A percentile compares a stretch with the other conserved stretches of the same genome.
These are phyloP conservation scores for Silybum marianum DNA, from an alignment of 129 eudicot genomes.

Conservation along the genomic window DNA sequence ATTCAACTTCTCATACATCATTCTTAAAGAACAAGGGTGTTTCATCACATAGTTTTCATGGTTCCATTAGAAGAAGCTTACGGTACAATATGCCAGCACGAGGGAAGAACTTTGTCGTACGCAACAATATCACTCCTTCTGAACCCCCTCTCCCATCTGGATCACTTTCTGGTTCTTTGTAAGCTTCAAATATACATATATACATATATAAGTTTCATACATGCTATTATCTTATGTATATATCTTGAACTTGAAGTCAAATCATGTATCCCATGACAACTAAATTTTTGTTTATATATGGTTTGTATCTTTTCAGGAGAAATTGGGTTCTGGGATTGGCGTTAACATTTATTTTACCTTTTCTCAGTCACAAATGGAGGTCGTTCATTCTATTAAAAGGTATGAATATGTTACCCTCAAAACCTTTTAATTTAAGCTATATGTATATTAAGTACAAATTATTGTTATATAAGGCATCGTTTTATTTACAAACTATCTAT, in stretches of 20 bases:
- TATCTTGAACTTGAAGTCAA: not conserved
- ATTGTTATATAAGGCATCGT: too few species aligned
- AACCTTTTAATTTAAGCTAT: not conserved
- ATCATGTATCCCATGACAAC: not conserved
- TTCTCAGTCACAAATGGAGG: constrained; percentile 48
- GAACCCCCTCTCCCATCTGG: constrained; percentile 17
- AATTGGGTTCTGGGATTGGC: constrained; percentile 44
- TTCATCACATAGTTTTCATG: not conserved
- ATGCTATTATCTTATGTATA: not conserved
- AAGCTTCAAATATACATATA: not conserved
- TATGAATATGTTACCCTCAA: not conserved
- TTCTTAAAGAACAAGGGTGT: not conserved
- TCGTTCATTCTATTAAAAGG: constrained; percentile 8
- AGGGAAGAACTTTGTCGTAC: not conserved
- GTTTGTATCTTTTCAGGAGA: constrained; percentile 18
- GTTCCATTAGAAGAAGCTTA: not conserved
- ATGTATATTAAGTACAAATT: too few species aligned
- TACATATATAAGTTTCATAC: not conserved
- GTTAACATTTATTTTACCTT: constrained; percentile 38
- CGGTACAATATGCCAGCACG: not conserved
- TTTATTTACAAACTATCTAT: too few species aligned
- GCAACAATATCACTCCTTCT: not conserved
- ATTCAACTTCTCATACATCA: not conserved
- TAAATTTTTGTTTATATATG: not conserved
- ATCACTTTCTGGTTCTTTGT: constrained; percentile 31